Evolutionary conservation across 2,329 filamentous ascomycete genomes (phyloP).

Genomic region (Exophiala sp.): DNA sequence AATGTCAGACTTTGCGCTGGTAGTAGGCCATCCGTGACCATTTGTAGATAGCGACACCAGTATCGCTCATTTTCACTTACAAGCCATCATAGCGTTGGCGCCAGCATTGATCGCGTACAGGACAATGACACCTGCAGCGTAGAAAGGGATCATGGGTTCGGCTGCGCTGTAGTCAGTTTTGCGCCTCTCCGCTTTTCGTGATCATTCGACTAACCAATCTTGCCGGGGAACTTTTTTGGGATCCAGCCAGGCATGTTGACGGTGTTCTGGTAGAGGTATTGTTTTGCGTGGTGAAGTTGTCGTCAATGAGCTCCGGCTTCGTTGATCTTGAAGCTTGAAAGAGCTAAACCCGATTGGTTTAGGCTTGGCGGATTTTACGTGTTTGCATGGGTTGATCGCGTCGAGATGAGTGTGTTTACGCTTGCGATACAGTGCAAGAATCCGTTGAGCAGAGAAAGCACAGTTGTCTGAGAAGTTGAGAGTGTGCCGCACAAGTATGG

Average conservation of each 20-base stretch:
- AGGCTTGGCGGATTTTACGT: conserved; percentile 16
- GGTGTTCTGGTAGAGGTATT: conserved; percentile 6
- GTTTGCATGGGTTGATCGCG: conserved; percentile 4
- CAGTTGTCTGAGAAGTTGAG: too few species aligned
- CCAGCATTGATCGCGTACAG: conserved; percentile 87
- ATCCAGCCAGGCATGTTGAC: conserved; percentile 66
- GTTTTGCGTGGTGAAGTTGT: conserved; percentile 10
- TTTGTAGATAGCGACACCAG: too few species aligned
- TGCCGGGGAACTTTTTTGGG: conserved; percentile 79
- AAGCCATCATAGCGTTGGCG: conserved; percentile 70
- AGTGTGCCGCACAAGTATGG: conserved; percentile 14
- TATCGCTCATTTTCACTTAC: too few species aligned
- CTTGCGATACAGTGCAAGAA: background rate
- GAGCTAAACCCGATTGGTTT: conserved; percentile 2
- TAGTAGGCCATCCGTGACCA: too few species aligned
- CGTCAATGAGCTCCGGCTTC: conserved; percentile 16
- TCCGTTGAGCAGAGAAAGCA: background rate
- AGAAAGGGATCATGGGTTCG: conserved; percentile 89
- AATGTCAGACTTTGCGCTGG: too few species aligned
- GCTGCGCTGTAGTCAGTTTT: conserved; percentile 52
- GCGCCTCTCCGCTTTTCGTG: background rate
- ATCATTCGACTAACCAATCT: conserved; percentile 61
- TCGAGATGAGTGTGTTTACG: conserved; percentile 4
- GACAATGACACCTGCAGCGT: conserved; percentile 85
- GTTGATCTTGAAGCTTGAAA: background rate